Percentiles rank a stretch among this genome's conserved stretches.
Conservation (phyloP, 305 asterid genomes). For the Solanum hybrid region DNA sequence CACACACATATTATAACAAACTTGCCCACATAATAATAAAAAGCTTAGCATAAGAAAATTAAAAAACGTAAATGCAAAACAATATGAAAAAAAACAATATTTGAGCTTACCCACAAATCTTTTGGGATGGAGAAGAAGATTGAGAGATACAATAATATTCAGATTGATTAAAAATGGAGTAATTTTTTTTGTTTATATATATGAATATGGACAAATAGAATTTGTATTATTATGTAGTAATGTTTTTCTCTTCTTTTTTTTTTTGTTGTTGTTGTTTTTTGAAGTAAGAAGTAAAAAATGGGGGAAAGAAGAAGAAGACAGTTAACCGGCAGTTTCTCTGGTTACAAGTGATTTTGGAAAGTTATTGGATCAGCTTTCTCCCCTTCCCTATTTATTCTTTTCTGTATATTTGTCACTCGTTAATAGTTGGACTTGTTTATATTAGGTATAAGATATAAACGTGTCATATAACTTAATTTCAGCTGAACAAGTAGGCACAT, state of each 20-base stretch:
- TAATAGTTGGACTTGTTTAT: background rate
- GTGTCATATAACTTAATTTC: background rate
- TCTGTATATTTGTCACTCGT: background rate
- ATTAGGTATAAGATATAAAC: background rate
- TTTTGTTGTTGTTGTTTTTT: background rate
- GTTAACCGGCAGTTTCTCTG: conserved; percentile 4
- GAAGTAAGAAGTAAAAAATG: background rate
- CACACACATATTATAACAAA: background rate
- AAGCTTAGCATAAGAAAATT: background rate
- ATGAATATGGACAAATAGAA: background rate
- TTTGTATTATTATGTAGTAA: background rate
- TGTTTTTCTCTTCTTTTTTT: background rate
- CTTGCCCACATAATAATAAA: background rate
- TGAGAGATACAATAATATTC: background rate
- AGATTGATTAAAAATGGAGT: background rate
- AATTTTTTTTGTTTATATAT: background rate
- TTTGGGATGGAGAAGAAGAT: background rate
- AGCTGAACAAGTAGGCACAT: background rate
- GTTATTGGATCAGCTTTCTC: background rate
- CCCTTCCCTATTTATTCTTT: background rate
- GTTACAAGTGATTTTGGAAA: background rate
- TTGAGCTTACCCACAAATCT: background rate
- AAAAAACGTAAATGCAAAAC: background rate
- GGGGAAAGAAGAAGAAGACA: background rate
- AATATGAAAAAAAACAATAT: background rate